These are phyloP conservation scores for Penicillium desertorum DNA, from an alignment of 495 filamentous ascomycete genomes.

Conservation along the genomic window DNA sequence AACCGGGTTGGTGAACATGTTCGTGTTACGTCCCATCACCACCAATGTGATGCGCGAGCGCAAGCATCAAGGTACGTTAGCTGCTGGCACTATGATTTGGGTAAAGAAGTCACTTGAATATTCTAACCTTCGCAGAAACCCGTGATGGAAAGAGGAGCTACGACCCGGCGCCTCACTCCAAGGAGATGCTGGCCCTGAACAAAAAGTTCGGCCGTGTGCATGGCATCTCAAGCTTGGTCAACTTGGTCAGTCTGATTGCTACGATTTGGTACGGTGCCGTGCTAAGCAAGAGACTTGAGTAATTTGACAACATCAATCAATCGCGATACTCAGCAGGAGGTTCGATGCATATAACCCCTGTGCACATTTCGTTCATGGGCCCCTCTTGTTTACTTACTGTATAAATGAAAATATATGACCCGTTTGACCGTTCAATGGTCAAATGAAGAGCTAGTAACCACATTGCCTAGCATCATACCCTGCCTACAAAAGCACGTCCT, in stretches of 20 bases:
- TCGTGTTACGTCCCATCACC: constrained; percentile 68
- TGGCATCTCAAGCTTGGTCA: constrained; percentile 72
- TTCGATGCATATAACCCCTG: background rate
- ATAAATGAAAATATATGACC: background rate
- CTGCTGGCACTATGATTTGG: background rate
- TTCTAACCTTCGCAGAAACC: constrained; percentile 51
- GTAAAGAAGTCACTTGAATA: background rate
- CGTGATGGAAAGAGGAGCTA: constrained; percentile 81
- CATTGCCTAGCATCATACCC: background rate
- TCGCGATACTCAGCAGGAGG: background rate
- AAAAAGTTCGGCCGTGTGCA: constrained; percentile 76
- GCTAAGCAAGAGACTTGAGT: constrained; percentile 58
- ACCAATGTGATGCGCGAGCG: constrained; percentile 69
- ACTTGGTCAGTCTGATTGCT: constrained; percentile 64
- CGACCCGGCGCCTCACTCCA: constrained; percentile 69
- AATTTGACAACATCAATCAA: constrained; percentile 1
- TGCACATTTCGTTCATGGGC: background rate
- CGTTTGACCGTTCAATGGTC: background rate
- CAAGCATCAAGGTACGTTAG: constrained; percentile 66
- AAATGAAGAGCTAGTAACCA: background rate
- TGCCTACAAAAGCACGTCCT: background rate
- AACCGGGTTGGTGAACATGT: constrained; percentile 63
- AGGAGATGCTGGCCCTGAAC: constrained; percentile 81
- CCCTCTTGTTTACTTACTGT: background rate
- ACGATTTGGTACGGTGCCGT: constrained; percentile 72